These are phyloP conservation scores for Colletotrichum sp. DNA, from an alignment of 2,329 filamentous ascomycete genomes.

Conservation along the genomic window DNA sequence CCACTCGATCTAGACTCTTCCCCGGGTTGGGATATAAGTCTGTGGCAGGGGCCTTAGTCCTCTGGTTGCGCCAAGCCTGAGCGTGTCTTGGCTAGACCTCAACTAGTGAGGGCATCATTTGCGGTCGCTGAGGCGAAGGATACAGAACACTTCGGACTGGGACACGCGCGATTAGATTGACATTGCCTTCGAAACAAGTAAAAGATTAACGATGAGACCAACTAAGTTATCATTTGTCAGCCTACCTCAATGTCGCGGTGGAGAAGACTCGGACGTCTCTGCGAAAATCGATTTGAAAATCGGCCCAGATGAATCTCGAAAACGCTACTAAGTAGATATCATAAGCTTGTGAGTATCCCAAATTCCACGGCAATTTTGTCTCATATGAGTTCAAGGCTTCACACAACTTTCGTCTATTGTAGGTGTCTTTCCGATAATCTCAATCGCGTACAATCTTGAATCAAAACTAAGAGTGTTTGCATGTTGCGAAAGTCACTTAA, in stretches of 20 bases:
- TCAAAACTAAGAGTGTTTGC: background rate
- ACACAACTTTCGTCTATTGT: background rate
- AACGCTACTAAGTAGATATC: background rate
- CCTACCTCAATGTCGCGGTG: background rate
- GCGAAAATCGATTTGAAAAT: background rate
- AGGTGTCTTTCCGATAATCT: background rate
- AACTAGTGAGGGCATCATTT: background rate
- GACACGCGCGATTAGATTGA: background rate
- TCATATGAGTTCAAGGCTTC: background rate
- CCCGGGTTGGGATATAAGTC: background rate
- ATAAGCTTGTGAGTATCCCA: background rate
- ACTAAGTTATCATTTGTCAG: background rate
- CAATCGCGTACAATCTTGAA: background rate
- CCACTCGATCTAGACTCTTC: background rate
- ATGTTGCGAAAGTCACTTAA: background rate
- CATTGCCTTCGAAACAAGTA: background rate
- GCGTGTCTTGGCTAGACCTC: background rate
- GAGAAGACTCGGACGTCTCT: background rate
- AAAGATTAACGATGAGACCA: background rate
- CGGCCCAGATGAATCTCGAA: background rate
- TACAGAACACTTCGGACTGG: accelerated
- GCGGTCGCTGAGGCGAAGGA: background rate
- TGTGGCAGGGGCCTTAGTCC: background rate
- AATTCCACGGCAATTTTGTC: background rate
- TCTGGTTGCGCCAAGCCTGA: background rate